A percentile compares a stretch with the other conserved stretches of the same genome.
Conservation (phyloP, 1,284 basidiomycete species). For the Ceratobasidium sp. region DNA sequence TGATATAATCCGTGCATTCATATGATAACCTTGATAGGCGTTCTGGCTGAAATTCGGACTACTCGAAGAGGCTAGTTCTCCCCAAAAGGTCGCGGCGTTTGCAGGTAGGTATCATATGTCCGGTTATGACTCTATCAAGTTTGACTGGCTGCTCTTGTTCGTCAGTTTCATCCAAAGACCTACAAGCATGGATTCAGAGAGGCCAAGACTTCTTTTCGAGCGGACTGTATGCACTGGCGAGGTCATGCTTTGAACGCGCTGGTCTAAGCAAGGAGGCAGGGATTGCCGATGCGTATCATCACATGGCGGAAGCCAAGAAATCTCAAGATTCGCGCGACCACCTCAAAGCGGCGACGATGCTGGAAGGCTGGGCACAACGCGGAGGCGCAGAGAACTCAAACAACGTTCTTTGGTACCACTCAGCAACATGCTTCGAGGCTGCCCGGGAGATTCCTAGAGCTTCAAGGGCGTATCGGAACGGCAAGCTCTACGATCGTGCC, state of each 20-base stretch:
- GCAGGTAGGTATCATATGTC: background rate
- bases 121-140: background rate
- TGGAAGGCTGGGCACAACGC: constrained; percentile 18
- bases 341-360: constrained; percentile 12
- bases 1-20: too few species aligned
- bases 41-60: constrained; percentile 21
- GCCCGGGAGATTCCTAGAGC: background rate
- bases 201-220: constrained; percentile 40
- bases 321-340: background rate
- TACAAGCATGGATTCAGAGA: constrained; percentile 22
- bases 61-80: background rate
- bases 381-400: background rate
- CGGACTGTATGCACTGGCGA: constrained; percentile 27
- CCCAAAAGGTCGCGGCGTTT: constrained; percentile 9
- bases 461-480: constrained; percentile 21
- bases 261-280: constrained; percentile 20
- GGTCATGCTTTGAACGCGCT: constrained; percentile 35
- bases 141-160: background rate
- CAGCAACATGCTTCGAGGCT: constrained; percentile 22
- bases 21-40: background rate
- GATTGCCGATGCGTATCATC: constrained; percentile 35
- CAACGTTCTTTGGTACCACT: constrained; percentile 30
- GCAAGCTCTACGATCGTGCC: constrained; percentile 33
- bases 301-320: constrained; percentile 33
- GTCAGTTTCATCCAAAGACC: constrained; percentile 21